Percentiles rank a stretch among this genome's conserved stretches.
These are phyloP conservation scores for Calonectria henricotiae DNA, from an alignment of 2,329 filamentous ascomycete species.

Conservation along the genomic window DNA sequence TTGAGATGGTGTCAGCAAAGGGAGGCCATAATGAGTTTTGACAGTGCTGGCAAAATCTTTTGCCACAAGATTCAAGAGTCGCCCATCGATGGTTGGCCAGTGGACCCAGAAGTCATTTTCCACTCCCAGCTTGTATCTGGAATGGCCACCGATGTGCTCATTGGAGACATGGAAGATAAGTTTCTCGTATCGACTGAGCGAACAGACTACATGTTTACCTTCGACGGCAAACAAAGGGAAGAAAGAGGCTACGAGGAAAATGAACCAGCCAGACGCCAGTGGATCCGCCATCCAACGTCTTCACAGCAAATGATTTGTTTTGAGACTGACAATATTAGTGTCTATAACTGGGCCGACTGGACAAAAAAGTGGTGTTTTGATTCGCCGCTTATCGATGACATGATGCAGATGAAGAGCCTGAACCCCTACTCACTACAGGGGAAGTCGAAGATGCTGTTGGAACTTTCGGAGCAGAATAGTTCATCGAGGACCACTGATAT, in stretches of 20 bases:
- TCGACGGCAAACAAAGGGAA: slow-evolving; percentile 46
- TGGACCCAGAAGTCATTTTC: slow-evolving; percentile 36
- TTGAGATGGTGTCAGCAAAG: slow-evolving; percentile 49
- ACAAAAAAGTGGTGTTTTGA: slow-evolving; percentile 44
- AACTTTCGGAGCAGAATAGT: slow-evolving; percentile 27
- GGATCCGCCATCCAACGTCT: slow-evolving; percentile 45
- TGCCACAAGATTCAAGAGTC: slow-evolving; percentile 39
- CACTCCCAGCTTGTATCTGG: slow-evolving; percentile 48
- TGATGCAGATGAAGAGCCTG: slow-evolving; percentile 47
- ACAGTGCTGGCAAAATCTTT: slow-evolving; percentile 50
- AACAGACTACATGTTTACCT: slow-evolving; percentile 53
- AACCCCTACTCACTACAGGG: slow-evolving; percentile 38
- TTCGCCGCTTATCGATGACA: slow-evolving; percentile 25
- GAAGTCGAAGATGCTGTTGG: slow-evolving; percentile 35
- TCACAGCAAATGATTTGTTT: slow-evolving; percentile 52
- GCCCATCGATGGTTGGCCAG: slow-evolving; percentile 34
- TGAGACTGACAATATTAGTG: slow-evolving; percentile 44
- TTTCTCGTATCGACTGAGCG: slow-evolving; percentile 55
- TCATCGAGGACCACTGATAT: slow-evolving; percentile 26
- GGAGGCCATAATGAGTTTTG: slow-evolving; percentile 52
- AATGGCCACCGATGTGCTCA: slow-evolving; percentile 49
- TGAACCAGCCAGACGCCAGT: slow-evolving; percentile 38
- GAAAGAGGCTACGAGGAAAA: slow-evolving; percentile 18
- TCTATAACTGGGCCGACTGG: slow-evolving; percentile 53
- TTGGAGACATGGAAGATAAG: slow-evolving; percentile 47